phyloP scores from a whole-genome alignment of 1,139 yeast species.

The Wickerhamomyces sp. region DNA sequence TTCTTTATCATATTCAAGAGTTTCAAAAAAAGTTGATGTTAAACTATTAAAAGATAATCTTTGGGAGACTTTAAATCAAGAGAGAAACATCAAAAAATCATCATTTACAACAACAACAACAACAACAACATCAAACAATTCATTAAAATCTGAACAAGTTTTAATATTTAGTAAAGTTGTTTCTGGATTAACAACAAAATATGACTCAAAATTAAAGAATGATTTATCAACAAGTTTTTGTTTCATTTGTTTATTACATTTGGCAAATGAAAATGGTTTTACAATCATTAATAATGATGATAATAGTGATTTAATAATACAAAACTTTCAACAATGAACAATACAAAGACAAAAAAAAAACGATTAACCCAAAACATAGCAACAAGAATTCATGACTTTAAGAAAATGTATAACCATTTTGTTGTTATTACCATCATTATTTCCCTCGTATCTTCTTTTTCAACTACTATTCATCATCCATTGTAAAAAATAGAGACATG shows the following conservation, averaged over 20 bases:
- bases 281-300: constrained; percentile 50
- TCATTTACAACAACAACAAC: too few species aligned
- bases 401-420: too few species aligned
- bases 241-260: constrained; percentile 78
- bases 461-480: too few species aligned
- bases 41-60: constrained; percentile 72
- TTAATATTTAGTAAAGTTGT: constrained; percentile 23
- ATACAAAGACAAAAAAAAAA: too few species aligned
- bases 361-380: too few species aligned
- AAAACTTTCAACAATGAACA: constrained; percentile 3
- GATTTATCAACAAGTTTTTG: constrained; percentile 87
- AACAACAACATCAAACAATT: neutral
- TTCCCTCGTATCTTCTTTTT: too few species aligned
- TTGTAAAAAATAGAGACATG: too few species aligned
- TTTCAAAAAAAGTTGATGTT: constrained; percentile 84
- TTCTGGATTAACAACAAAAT: constrained; percentile 42
- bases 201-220: constrained; percentile 42
- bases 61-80: constrained; percentile 55
- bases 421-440: too few species aligned
- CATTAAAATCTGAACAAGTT: neutral
- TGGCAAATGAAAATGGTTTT: constrained; percentile 87
- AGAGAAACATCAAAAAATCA: constrained; percentile 10
- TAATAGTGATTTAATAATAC: constrained; percentile 46
- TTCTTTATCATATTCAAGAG: constrained; percentile 59
- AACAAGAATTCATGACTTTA: too few species aligned